Base-by-base conservation (phyloP, 2,329 filamentous ascomycete genomes). In the Ophiocordyceps unilateralis region DNA sequence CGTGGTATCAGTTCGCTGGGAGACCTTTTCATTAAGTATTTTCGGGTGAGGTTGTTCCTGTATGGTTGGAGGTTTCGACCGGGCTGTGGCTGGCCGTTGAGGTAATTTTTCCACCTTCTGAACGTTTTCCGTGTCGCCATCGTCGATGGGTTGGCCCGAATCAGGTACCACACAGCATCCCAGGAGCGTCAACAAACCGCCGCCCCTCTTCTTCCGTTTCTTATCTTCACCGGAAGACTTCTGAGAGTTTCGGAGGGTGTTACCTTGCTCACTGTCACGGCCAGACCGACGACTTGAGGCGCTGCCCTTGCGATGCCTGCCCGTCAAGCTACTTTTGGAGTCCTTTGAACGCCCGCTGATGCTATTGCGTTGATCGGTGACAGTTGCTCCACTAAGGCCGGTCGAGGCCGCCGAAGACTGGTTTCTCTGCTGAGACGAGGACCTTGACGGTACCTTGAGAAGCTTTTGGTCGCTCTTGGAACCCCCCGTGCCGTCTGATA, bases 121-220 rank as follows among this genome's bases (percentile, higher is more conserved):
- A 28, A 75, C 64, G 34, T 74, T 68, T 45, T 74, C 57, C 42
- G 49, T 65, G 45, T 72, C 69, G 42, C 69, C 69, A 44, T 64
- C 67, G 40, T 74, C 69, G 41, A 74, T 60, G 6, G 61, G 56
- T 48, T 74, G 71, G 15, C 70, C 68, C 48, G 73, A 68, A 48
- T 80, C 77, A 41, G 78, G 75, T 36, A 76, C 69, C 44, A 67
- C 69, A 57, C 81, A 84, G 63, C 81, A 85, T 46, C 71, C 76
- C 45, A 85, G 66, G 43, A 84, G 69, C 21, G 73, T 65, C 30
- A 77, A 58, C 39, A 78, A 58, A n/a, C 71, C 69, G 45, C 68
- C 66, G 43, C 62, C 67, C 55, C 67, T 69, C 56, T 71, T 72
- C 60, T 74, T 75, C 54, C 67, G 69, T 44, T 74, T 75, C 54